Conservation (phyloP, 495 filamentous ascomycete species). For the Aspergillus ellipticus region DNA sequence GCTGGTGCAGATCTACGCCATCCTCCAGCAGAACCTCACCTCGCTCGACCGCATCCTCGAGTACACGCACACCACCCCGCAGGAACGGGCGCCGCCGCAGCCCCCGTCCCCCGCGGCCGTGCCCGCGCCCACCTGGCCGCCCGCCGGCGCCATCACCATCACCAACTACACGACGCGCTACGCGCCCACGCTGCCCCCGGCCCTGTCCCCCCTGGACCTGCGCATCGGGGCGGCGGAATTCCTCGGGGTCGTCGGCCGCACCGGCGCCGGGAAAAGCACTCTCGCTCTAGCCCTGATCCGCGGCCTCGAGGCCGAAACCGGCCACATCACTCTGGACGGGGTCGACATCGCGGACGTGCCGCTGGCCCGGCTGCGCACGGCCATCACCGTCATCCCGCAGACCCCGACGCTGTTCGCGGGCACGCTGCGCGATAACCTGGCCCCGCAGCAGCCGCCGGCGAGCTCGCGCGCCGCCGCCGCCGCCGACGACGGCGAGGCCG, state of each 20-base stretch:
- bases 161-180: constrained; percentile 89
- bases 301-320: constrained; percentile 76
- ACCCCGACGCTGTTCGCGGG: constrained; percentile 93
- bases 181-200: constrained; percentile 73
- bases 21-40: too few species aligned
- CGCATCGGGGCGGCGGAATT: constrained; percentile 79
- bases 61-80: too few species aligned
- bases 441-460: too few species aligned
- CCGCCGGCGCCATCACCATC: constrained; percentile 81
- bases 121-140: constrained; percentile 71
- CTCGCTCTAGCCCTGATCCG: constrained; percentile 95
- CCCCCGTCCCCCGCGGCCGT: constrained; percentile 61
- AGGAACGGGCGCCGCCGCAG: constrained; percentile 46
- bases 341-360: constrained; percentile 82
- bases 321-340: constrained; percentile 88
- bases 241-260: constrained; percentile 90
- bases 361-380: constrained; percentile 78
- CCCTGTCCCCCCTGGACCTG: constrained; percentile 75
- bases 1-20: too few species aligned
- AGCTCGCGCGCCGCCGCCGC: too few species aligned
- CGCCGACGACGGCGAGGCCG: too few species aligned
- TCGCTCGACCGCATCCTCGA: too few species aligned
- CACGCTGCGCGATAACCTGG: constrained; percentile 85
- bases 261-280: constrained; percentile 88
- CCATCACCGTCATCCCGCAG: constrained; percentile 93